Evolutionary conservation across 192 early-diverging fungal species (phyloP).

Genomic region (Coemansia umbellata): DNA sequence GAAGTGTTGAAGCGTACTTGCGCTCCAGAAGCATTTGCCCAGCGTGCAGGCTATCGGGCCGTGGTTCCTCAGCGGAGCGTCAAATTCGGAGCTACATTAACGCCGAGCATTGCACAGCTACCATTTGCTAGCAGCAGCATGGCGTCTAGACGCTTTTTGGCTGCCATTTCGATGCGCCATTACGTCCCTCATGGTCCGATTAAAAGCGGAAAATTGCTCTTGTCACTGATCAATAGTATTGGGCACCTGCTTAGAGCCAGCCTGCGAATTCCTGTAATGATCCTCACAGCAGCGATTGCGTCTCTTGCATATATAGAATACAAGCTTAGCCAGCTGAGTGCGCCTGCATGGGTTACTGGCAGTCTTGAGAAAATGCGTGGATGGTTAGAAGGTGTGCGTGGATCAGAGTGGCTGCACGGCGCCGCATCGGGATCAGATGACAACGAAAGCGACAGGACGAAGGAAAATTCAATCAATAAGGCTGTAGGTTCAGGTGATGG

Average conservation of each 20-base stretch:
- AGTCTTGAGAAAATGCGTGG: constrained; percentile 35
- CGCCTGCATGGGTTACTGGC: constrained; percentile 43
- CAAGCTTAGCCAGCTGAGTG: constrained; percentile 45
- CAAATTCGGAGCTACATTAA: neutral
- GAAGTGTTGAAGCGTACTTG: too few species aligned
- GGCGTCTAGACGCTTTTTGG: constrained; percentile 33
- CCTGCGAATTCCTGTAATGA: constrained; percentile 39
- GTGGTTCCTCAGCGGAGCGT: neutral
- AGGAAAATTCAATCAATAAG: constrained; percentile 13
- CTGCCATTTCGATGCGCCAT: constrained; percentile 39
- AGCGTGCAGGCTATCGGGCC: constrained; percentile 13
- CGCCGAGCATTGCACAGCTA: constrained; percentile 8
- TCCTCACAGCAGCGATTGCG: constrained; percentile 42
- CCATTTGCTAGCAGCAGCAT: constrained; percentile 5
- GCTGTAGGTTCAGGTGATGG: constrained; percentile 18
- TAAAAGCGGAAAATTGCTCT: constrained; percentile 18
- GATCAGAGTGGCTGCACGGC: constrained; percentile 33
- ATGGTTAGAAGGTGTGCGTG: constrained; percentile 38
- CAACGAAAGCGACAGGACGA: neutral
- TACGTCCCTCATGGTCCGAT: constrained; percentile 39
- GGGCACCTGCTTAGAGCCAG: constrained; percentile 11
- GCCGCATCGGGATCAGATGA: constrained; percentile 4
- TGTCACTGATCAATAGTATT: constrained; percentile 27
- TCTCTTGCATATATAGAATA: constrained; percentile 48
- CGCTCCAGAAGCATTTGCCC: too few species aligned